Evolutionary conservation across 805 yeast species (phyloP).

Genomic region (Metschnikowia similis): DNA sequence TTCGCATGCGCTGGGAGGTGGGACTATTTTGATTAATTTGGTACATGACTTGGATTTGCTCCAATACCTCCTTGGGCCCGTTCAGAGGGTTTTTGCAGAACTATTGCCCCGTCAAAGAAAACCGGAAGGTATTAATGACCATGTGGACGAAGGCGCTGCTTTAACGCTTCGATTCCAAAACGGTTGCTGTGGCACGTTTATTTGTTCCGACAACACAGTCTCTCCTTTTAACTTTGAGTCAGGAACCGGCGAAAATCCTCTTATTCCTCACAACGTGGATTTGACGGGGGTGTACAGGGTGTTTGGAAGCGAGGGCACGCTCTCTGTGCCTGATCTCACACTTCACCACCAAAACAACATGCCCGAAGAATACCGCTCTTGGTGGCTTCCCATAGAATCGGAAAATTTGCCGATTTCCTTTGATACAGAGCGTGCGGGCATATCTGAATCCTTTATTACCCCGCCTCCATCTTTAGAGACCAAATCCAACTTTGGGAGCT

Average conservation of each 20-base stretch:
- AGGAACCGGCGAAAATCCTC: constrained; percentile 44
- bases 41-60: constrained; percentile 41
- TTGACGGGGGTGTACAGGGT: constrained; percentile 35
- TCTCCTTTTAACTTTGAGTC: constrained; percentile 40
- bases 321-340: constrained; percentile 39
- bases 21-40: constrained; percentile 37
- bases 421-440: not conserved
- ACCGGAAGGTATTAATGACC: constrained; percentile 15
- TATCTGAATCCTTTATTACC: constrained; percentile 12
- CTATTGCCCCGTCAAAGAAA: constrained; percentile 29
- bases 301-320: constrained; percentile 37
- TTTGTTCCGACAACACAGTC: constrained; percentile 39
- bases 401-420: constrained; percentile 16
- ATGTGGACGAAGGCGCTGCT: constrained; percentile 41
- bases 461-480: constrained; percentile 31
- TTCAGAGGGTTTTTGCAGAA: constrained; percentile 37
- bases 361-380: constrained; percentile 19
- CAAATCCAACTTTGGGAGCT: constrained; percentile 13
- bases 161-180: constrained; percentile 33
- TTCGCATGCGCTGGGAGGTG: constrained; percentile 33
- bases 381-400: constrained; percentile 26
- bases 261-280: constrained; percentile 28
- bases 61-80: constrained; percentile 38
- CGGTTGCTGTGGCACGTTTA: constrained; percentile 39
- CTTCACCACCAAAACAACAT: constrained; percentile 29